Conservation (phyloP, 345 rosid genomes). For the Conringia planisiliqua region DNA sequence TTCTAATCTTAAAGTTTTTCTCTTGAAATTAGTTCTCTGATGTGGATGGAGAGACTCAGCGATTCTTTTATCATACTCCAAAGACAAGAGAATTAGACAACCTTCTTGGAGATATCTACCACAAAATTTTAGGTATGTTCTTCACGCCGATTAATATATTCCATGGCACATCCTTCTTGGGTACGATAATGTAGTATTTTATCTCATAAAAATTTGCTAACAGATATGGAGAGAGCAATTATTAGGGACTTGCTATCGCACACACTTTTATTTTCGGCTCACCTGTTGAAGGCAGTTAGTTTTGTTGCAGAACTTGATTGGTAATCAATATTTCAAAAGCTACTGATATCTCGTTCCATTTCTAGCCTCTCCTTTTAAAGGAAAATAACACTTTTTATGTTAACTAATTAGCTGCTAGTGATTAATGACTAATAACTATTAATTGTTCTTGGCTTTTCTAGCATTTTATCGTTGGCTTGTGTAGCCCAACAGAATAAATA, state of each 20-base stretch:
- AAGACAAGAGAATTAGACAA: slow-evolving; percentile 92
- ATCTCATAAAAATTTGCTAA: slow-evolving; percentile 15
- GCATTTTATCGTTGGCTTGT: slow-evolving; percentile 76
- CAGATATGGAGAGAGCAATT: slow-evolving; percentile 96
- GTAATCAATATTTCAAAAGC: slow-evolving; percentile 40
- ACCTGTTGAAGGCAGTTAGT: slow-evolving; percentile 72
- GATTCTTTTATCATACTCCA: slow-evolving; percentile 79
- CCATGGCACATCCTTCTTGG: not conserved
- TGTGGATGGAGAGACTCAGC: slow-evolving; percentile 61
- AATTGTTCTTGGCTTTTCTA: slow-evolving; percentile 29
- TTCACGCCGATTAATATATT: not conserved
- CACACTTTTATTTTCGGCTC: slow-evolving; percentile 61
- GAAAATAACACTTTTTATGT: not conserved
- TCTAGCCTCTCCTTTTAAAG: not conserved
- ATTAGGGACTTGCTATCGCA: slow-evolving; percentile 82
- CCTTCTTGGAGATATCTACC: slow-evolving; percentile 93
- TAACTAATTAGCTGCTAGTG: slow-evolving; percentile 6
- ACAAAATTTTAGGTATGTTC: slow-evolving; percentile 70
- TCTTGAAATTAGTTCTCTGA: slow-evolving; percentile 62
- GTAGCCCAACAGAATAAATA: slow-evolving; percentile 92
- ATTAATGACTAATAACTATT: not conserved
- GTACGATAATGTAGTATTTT: slow-evolving; percentile 10
- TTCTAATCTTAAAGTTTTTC: not conserved
- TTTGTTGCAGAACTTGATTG: slow-evolving; percentile 96
- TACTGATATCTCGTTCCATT: not conserved